Conservation (phyloP, 495 filamentous ascomycete species). For the Niebla homalea region DNA sequence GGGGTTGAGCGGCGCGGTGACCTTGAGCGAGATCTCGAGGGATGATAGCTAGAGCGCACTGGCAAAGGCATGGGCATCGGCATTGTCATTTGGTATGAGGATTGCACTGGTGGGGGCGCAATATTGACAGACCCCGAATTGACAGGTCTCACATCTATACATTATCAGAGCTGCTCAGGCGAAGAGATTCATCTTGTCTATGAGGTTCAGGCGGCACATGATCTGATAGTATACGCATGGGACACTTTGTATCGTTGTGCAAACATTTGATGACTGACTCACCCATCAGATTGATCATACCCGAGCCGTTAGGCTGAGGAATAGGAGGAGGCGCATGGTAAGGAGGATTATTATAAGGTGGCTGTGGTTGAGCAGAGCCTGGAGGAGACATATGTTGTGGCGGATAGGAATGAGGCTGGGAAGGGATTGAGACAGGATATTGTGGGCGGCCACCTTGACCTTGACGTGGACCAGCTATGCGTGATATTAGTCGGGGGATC, state of each 20-base stretch:
- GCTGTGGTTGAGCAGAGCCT: conserved; percentile 11
- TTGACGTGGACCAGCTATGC: too few species aligned
- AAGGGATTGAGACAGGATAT: too few species aligned
- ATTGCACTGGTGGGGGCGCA: background rate
- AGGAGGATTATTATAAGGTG: conserved; percentile 21
- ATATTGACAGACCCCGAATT: conserved; percentile 57
- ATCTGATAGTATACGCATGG: too few species aligned
- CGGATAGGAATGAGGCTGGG: conserved; percentile 29
- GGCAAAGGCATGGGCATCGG: conserved; percentile 57
- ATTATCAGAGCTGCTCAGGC: too few species aligned
- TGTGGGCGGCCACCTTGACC: too few species aligned
- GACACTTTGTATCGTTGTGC: too few species aligned
- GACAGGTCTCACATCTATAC: conserved; percentile 55
- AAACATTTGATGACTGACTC: too few species aligned
- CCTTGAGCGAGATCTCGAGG: conserved; percentile 56
- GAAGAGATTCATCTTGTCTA: too few species aligned
- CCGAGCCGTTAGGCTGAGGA: conserved; percentile 55
- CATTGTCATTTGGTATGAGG: conserved; percentile 46
- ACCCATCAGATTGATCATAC: conserved; percentile 47
- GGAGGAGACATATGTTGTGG: conserved; percentile 22
- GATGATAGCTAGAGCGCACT: conserved; percentile 32
- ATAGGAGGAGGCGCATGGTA: conserved; percentile 29
- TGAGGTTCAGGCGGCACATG: too few species aligned
- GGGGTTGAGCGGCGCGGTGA: conserved; percentile 41
- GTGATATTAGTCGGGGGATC: too few species aligned